A percentile compares a stretch with the other conserved stretches of the same genome.
Evolutionary conservation across 2,329 filamentous ascomycete genomes (phyloP).

Genomic region (Pseudocercospora crystallina): DNA sequence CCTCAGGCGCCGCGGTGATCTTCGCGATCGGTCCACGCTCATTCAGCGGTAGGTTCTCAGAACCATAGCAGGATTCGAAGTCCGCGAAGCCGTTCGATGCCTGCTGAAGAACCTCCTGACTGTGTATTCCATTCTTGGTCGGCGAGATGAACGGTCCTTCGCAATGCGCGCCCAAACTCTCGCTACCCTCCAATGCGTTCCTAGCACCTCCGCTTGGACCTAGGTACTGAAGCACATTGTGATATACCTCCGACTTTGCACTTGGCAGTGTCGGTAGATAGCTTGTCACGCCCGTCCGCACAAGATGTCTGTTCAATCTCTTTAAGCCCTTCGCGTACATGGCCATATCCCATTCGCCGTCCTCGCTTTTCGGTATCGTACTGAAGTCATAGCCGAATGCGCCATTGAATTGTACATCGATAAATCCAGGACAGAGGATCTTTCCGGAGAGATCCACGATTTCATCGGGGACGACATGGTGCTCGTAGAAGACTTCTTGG

Average conservation of each 20-base stretch:
- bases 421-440: constrained; percentile 81
- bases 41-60: constrained; percentile 58
- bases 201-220: constrained; percentile 66
- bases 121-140: constrained; percentile 84
- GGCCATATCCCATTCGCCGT: constrained; percentile 43
- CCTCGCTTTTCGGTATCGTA: constrained; percentile 54
- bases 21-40: constrained; percentile 61
- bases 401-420: constrained; percentile 89
- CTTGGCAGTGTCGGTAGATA: constrained; percentile 85
- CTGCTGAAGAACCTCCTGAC: constrained; percentile 66
- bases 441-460: constrained; percentile 78
- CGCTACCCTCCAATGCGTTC: constrained; percentile 67
- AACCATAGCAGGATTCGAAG: constrained; percentile 70
- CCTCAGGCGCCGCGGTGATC: constrained; percentile 84
- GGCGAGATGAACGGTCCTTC: constrained; percentile 87
- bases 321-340: constrained; percentile 72
- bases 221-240: constrained; percentile 74
- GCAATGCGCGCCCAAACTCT: constrained; percentile 85
- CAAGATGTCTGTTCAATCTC: constrained; percentile 68
- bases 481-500: constrained; percentile 65
- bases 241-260: constrained; percentile 77
- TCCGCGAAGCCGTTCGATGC: constrained; percentile 63
- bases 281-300: constrained; percentile 80
- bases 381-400: constrained; percentile 94
- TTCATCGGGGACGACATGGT: constrained; percentile 67